A percentile compares a stretch with the other conserved stretches of the same genome.
phyloP scores from a whole-genome alignment of 2,329 filamentous ascomycete species.

The Penicillium concentricum region DNA sequence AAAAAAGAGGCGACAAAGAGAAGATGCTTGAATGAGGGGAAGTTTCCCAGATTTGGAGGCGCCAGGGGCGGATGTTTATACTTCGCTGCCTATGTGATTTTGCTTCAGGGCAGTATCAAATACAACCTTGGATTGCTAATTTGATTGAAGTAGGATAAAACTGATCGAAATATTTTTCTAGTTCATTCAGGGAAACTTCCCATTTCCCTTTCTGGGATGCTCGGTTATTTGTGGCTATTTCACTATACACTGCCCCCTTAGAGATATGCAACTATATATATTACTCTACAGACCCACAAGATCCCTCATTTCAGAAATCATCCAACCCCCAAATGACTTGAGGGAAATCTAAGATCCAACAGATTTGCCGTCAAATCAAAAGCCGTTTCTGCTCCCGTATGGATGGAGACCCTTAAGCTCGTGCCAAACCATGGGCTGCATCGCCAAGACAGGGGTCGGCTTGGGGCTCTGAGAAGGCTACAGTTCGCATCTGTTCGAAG shows the following conservation, averaged over 20 bases:
- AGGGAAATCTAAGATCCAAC: neutral
- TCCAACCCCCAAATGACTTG: neutral
- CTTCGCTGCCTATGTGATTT: no score
- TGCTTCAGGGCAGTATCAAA: no score
- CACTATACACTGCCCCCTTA: no score
- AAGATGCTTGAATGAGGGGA: slow-evolving; percentile 26
- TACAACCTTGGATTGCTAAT: neutral
- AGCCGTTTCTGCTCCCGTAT: neutral
- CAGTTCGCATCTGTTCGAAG: neutral
- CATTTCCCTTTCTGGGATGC: neutral
- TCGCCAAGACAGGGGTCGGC: neutral
- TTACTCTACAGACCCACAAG: neutral
- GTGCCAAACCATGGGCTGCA: neutral
- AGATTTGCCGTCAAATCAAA: neutral
- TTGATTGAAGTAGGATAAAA: neutral
- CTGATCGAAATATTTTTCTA: neutral
- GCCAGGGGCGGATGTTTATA: slow-evolving; percentile 14
- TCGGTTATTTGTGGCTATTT: neutral
- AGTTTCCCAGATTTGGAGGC: slow-evolving; percentile 18
- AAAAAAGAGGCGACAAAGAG: slow-evolving; percentile 1
- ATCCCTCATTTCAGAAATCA: neutral
- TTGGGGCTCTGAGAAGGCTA: neutral
- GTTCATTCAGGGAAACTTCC: neutral
- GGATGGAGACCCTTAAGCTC: neutral
- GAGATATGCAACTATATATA: neutral